Conservation (phyloP, 495 filamentous ascomycete species). For the Filosporella fistucella region DNA sequence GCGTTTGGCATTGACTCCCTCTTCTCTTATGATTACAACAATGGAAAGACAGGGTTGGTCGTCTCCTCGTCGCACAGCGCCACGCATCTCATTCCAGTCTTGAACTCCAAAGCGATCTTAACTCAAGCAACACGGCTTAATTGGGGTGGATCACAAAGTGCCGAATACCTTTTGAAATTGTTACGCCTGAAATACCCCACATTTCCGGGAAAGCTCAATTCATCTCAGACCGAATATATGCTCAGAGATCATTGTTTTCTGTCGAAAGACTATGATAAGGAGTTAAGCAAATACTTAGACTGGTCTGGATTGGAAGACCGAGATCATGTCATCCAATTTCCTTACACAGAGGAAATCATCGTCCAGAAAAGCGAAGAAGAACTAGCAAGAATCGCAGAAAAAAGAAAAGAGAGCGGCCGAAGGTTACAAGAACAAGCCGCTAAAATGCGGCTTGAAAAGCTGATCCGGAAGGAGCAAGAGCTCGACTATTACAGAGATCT, state of each 20-base stretch:
- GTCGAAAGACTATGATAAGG: slow-evolving; percentile 73
- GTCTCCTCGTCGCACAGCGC: slow-evolving; percentile 88
- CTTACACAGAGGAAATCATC: slow-evolving; percentile 85
- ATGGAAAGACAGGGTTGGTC: slow-evolving; percentile 81
- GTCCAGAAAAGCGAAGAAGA: slow-evolving; percentile 91
- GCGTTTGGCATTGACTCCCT: slow-evolving; percentile 94
- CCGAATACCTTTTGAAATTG: slow-evolving; percentile 86
- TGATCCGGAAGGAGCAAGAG: slow-evolving; percentile 93
- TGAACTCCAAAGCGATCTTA: slow-evolving; percentile 77
- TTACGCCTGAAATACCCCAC: slow-evolving; percentile 89
- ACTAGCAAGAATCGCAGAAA: slow-evolving; percentile 78
- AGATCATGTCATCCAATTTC: slow-evolving; percentile 85
- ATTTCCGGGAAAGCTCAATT: slow-evolving; percentile 78
- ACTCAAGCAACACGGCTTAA: slow-evolving; percentile 83
- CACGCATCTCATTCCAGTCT: slow-evolving; percentile 92
- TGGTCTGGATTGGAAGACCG: slow-evolving; percentile 87
- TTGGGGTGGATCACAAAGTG: slow-evolving; percentile 86
- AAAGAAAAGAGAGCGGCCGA: slow-evolving; percentile 87
- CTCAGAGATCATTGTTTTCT: slow-evolving; percentile 89
- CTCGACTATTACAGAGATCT: slow-evolving; percentile 89
- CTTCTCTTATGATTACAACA: slow-evolving; percentile 90
- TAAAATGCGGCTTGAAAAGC: slow-evolving; percentile 90
- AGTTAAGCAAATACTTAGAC: slow-evolving; percentile 70
- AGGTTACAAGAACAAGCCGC: slow-evolving; percentile 93
- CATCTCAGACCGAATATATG: slow-evolving; percentile 80